A percentile compares a stretch with the other conserved stretches of the same genome.
Evolutionary conservation across 2,329 filamentous ascomycete species (phyloP).

Genomic region (Geosmithia putterillii): DNA sequence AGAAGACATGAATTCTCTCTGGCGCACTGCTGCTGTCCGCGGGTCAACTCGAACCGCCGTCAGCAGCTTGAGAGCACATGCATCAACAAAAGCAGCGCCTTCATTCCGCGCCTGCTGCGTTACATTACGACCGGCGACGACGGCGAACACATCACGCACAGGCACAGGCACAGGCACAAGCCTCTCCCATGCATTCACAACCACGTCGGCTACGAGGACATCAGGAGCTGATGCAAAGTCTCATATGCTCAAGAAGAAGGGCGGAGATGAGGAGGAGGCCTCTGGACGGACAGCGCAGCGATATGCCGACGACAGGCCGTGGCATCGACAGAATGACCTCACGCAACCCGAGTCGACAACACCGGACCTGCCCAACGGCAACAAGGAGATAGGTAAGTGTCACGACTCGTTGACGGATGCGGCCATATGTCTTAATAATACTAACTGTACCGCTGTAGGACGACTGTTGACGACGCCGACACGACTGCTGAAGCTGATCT

Average conservation of each 20-base stretch:
- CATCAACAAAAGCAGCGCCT: not conserved
- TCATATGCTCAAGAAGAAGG: not conserved
- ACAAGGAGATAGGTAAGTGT: constrained; percentile 17
- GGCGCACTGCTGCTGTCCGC: not conserved
- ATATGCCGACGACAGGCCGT: constrained; percentile 49
- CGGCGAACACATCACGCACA: not conserved
- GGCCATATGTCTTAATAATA: not conserved
- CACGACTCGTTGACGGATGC: not conserved
- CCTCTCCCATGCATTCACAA: not conserved
- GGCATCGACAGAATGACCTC: constrained; percentile 47
- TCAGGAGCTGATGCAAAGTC: not conserved
- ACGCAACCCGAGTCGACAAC: constrained; percentile 19
- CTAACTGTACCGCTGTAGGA: constrained; percentile 29
- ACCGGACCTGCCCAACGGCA: constrained; percentile 11
- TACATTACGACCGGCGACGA: not conserved
- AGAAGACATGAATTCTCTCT: not conserved
- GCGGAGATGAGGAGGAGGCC: not conserved
- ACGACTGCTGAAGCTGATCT: constrained; percentile 65
- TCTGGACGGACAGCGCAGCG: constrained; percentile 24
- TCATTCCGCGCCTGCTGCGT: not conserved
- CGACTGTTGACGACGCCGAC: constrained; percentile 74
- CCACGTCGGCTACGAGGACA: not conserved
- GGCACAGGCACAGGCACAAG: not conserved
- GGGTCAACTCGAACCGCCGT: too few relatives aligned
- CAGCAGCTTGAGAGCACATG: too few relatives aligned